phyloP scores from a whole-genome alignment of 148 eudicot genomes.

The Persicaria tinctoria region DNA sequence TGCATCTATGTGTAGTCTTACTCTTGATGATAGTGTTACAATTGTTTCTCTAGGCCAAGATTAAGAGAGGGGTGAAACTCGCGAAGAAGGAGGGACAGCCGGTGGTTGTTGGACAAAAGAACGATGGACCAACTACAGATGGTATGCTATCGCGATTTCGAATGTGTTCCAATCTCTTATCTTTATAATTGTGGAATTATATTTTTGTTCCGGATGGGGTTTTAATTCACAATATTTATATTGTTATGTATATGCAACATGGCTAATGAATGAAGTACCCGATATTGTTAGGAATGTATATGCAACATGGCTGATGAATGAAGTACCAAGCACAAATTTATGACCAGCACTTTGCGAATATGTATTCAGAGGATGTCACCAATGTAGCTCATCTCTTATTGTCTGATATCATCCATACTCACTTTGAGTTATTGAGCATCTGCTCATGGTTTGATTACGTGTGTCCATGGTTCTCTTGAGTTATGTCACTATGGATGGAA shows the following conservation, averaged over 20 bases:
- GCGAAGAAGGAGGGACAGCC: slow-evolving; percentile 48
- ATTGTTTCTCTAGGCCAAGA: neutral
- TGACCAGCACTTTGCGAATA: neutral
- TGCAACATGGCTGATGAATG: too few relatives aligned
- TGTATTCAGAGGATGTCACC: neutral
- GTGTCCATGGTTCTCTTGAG: too few relatives aligned
- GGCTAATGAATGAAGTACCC: too few relatives aligned
- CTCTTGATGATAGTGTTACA: neutral
- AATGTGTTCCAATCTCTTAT: neutral
- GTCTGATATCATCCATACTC: too few relatives aligned
- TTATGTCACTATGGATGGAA: too few relatives aligned
- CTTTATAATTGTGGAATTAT: neutral
- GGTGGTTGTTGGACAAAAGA: slow-evolving; percentile 28
- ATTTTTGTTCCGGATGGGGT: neutral
- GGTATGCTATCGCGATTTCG: slow-evolving; percentile 21
- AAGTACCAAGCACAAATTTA: too few relatives aligned
- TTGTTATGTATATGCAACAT: too few relatives aligned
- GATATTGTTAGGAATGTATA: too few relatives aligned
- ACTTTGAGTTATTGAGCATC: too few relatives aligned
- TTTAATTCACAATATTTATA: too few relatives aligned
- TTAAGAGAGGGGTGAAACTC: slow-evolving; percentile 37
- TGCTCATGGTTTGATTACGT: too few relatives aligned
- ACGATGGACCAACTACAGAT: slow-evolving; percentile 38
- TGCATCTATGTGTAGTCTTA: neutral
- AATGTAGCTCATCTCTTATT: too few relatives aligned